Conservation (phyloP, 2,329 filamentous ascomycete genomes). For the Penicillium sp. region DNA sequence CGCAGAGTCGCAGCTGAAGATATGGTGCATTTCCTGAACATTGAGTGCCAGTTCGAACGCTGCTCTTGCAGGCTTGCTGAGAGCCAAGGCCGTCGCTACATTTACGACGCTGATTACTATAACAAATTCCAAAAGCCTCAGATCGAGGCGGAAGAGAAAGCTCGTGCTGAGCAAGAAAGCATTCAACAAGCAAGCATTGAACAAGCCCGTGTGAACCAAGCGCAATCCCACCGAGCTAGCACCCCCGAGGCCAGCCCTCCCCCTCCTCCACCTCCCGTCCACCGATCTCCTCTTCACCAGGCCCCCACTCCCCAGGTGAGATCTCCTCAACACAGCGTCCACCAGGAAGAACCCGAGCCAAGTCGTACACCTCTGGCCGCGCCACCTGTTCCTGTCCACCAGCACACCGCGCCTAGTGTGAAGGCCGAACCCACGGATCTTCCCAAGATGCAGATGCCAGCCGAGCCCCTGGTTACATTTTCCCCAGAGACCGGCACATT, state of each 20-base stretch:
- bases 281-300: constrained; percentile 6
- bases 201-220: not conserved
- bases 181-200: not conserved
- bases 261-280: constrained; percentile 1
- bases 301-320: not conserved
- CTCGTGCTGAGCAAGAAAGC: constrained; percentile 8
- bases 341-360: constrained; percentile 12
- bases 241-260: constrained; percentile 5
- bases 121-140: constrained; percentile 24
- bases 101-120: constrained; percentile 41
- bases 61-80: constrained; percentile 51
- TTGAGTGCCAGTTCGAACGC: constrained; percentile 51
- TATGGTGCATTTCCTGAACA: constrained; percentile 53
- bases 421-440: constrained; percentile 23
- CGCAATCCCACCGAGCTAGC: not conserved
- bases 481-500: constrained; percentile 48
- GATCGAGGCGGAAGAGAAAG: constrained; percentile 16
- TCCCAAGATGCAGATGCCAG: constrained; percentile 24
- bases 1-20: constrained; percentile 56
- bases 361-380: constrained; percentile 22
- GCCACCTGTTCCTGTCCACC: constrained; percentile 16
- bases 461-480: constrained; percentile 43
- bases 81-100: constrained; percentile 39
- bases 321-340: not conserved
- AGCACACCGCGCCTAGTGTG: constrained; percentile 4